Base-by-base conservation (phyloP, 768 basidiomycete species). In the Auriscalpium microsporum region DNA sequence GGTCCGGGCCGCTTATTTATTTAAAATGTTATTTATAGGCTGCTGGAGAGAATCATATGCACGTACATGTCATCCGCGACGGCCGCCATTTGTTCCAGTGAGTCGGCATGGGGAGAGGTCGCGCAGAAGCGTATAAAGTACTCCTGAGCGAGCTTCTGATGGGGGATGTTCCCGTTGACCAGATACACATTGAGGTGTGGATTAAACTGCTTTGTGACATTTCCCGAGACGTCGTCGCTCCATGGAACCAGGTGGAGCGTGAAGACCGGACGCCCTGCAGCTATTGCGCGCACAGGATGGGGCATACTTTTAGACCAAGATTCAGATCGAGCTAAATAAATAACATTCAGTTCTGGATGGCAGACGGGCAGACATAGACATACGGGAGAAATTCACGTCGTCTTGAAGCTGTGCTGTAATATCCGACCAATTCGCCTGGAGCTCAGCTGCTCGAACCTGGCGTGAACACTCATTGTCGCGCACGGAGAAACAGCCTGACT, bases 191-290 rank as follows among this genome's bases (percentile, higher is more conserved):
- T 73, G 10, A 55, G 67, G 52, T 73, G 71, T 0, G 64, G 52
- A 48, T 74, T 72, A 53, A 67, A 73, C 48, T 72, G 69, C 57
- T 74, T 74, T 57, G 56, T 67, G 16, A 48, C 53, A 61, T 71
- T 66, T 35, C 71, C 71, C 1, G 68, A 71, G 3, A 71, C 69
- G 62, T 73, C 67, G 49, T 71, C 70, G 10, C 55, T 44, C 67
- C 68, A 71, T 11, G 56, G 59, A 34, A 62, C 61, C 9, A 63
- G 50, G 4, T 56, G 56, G 13, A 64, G 10, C 1, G 53, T 47
- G 45, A 55, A 56, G 5, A 57, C 19, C 5, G 52, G 62, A 34
- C 33, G 28, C 14, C 23, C 64, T 45, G 57, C 55, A 40, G 55
- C 51, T 16, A 54, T 58, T 55, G 7, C 54, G 1, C 57, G 54